phyloP scores from a whole-genome alignment of 176 grass and related monocot genomes.

The Phyllostachys edulis region DNA sequence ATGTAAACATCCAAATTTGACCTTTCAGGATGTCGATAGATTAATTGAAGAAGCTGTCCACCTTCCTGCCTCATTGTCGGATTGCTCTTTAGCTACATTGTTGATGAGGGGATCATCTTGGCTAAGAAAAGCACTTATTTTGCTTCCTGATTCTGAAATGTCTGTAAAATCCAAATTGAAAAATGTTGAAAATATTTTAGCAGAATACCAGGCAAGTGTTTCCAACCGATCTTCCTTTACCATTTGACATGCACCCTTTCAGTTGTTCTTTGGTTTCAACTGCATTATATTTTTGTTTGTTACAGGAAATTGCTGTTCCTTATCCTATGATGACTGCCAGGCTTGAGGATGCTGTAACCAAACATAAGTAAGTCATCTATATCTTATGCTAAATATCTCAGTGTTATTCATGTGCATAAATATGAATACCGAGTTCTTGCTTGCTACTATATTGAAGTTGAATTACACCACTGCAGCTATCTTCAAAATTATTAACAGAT shows the following conservation, averaged over 20 bases:
- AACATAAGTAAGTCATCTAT: conserved; percentile 64
- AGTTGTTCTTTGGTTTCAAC: not conserved
- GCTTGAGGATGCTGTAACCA: conserved; percentile 66
- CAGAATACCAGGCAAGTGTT: conserved; percentile 58
- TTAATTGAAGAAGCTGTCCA: conserved; percentile 57
- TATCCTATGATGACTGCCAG: conserved; percentile 68
- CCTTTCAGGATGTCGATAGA: conserved; percentile 73
- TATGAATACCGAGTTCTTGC: not conserved
- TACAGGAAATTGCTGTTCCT: conserved; percentile 65
- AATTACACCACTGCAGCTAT: conserved; percentile 14
- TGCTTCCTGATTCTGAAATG: conserved; percentile 55
- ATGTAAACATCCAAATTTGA: conserved; percentile 27
- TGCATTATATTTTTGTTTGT: conserved; percentile 7
- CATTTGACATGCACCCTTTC: not conserved
- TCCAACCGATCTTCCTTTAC: conserved; percentile 11
- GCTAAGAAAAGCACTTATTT: conserved; percentile 60
- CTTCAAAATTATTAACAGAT: conserved; percentile 2
- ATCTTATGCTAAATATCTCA: conserved; percentile 22
- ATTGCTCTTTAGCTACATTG: conserved; percentile 39
- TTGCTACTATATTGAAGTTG: conserved; percentile 4
- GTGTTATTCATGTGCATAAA: not conserved
- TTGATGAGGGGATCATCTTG: conserved; percentile 59
- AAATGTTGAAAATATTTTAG: conserved; percentile 59
- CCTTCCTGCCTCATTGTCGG: conserved; percentile 40
- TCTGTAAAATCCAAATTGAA: conserved; percentile 56